Conservation (phyloP, 1,139 yeast species). For the Pichia sp. region DNA sequence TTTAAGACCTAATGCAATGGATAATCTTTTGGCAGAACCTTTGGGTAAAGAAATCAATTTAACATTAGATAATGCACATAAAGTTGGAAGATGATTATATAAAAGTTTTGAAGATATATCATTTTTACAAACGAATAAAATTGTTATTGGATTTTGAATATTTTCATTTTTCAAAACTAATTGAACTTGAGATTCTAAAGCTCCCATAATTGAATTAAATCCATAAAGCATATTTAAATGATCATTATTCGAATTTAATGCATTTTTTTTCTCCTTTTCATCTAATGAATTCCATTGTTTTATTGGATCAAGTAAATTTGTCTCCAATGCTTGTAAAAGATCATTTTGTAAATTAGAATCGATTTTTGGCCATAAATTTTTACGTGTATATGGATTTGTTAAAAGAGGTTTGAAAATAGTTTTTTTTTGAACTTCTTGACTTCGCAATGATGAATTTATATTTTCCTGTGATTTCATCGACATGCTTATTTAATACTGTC, state of each 20-base stretch:
- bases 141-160: conserved; percentile 26
- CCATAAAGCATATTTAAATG: conserved; percentile 37
- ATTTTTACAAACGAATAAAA: conserved; percentile 48
- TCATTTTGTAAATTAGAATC: conserved; percentile 35
- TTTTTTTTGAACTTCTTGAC: conserved; percentile 12
- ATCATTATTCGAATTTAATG: conserved; percentile 19
- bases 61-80: conserved; percentile 45
- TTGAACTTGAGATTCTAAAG: conserved; percentile 44
- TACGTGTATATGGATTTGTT: conserved; percentile 52
- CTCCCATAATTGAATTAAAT: conserved; percentile 48
- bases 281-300: conserved; percentile 32
- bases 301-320: conserved; percentile 33
- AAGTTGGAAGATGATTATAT: conserved; percentile 46
- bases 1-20: conserved; percentile 29
- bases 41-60: conserved; percentile 51
- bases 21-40: conserved; percentile 37
- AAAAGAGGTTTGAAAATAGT: conserved; percentile 53
- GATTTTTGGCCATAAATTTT: conserved; percentile 47
- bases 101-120: conserved; percentile 47
- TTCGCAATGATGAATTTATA: conserved; percentile 6
- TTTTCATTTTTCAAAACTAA: conserved; percentile 12
- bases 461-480: neutral
- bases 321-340: conserved; percentile 37
- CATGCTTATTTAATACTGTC: neutral
- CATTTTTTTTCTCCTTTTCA: conserved; percentile 14